Conservation (phyloP, 768 basidiomycete species). For the Xanthoconium purpureum region DNA sequence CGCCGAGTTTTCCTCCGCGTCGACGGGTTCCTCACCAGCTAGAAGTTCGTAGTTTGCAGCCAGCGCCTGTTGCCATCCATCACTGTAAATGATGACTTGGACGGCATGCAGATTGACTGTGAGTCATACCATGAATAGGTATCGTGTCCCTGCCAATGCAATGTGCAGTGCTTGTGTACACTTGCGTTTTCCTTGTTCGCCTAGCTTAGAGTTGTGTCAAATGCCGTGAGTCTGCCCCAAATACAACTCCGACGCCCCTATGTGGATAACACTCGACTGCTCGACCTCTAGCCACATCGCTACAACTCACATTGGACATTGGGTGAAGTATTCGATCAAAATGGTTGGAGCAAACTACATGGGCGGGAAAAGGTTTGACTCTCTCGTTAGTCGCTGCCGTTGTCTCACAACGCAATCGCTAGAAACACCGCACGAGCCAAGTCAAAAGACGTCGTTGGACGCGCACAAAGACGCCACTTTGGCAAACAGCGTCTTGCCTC, state of each 20-base stretch:
- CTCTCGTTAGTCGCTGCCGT: neutral
- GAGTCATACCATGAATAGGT: slow-evolving; percentile 12
- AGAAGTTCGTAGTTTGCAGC: slow-evolving; percentile 17
- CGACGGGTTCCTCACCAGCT: slow-evolving; percentile 7
- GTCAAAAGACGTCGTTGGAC: slow-evolving; percentile 52
- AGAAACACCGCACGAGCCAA: slow-evolving; percentile 61
- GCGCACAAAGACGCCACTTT: slow-evolving; percentile 59
- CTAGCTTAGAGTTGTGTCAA: too few species aligned
- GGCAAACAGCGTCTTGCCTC: slow-evolving; percentile 54
- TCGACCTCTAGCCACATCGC: neutral
- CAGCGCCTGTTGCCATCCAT: slow-evolving; percentile 1
- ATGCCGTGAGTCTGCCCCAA: too few species aligned
- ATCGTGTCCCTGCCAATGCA: neutral
- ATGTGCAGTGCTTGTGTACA: neutral
- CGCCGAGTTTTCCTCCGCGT: slow-evolving; percentile 9
- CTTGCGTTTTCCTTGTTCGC: too few species aligned
- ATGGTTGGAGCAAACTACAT: slow-evolving; percentile 76
- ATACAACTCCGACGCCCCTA: too few species aligned
- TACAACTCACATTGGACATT: neutral
- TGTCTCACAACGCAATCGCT: neutral
- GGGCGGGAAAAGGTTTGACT: slow-evolving; percentile 62
- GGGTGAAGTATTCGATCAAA: neutral
- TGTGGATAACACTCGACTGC: neutral
- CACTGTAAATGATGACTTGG: neutral
- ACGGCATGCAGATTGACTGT: neutral